Conservation (phyloP, 257 asterid genomes). For the Salvia rosmarinus region DNA sequence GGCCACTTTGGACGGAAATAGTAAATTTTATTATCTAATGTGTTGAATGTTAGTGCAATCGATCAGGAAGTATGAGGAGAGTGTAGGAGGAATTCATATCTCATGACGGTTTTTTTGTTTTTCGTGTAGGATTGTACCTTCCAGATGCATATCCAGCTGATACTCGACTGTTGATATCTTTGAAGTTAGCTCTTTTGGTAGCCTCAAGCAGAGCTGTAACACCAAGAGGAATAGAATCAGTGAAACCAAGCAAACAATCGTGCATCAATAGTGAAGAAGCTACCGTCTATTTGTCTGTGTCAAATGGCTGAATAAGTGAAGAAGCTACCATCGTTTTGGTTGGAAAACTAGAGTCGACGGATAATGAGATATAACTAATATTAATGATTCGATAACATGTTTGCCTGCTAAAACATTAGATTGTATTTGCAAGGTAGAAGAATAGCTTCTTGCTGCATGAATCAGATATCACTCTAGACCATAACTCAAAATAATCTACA, state of each 20-base stretch:
- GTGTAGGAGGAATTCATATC: not conserved
- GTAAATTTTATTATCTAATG: not conserved
- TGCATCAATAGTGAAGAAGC: too few species aligned
- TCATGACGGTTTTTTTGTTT: not conserved
- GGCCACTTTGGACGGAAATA: too few species aligned
- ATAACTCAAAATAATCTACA: not conserved
- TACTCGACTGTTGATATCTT: constrained; percentile 58
- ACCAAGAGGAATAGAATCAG: constrained; percentile 21
- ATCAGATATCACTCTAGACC: constrained; percentile 2
- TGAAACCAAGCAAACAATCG: constrained; percentile 22
- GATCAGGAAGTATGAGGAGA: not conserved
- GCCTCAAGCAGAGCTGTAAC: constrained; percentile 87
- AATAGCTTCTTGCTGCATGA: not conserved
- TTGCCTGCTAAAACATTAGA: not conserved
- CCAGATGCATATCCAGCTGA: constrained; percentile 82
- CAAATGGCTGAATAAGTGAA: too few species aligned
- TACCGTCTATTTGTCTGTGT: too few species aligned
- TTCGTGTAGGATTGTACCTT: constrained; percentile 51
- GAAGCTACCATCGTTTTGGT: not conserved
- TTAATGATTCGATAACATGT: too few species aligned
- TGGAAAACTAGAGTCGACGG: constrained; percentile 18
- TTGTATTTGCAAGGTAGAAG: not conserved
- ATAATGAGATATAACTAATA: not conserved
- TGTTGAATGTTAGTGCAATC: not conserved
- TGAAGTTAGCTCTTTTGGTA: constrained; percentile 74